Evolutionary conservation across 768 basidiomycete species (phyloP), one percentile per base, ranked within the genome.

Genomic region (Boletus subcaerulescens): DNA sequence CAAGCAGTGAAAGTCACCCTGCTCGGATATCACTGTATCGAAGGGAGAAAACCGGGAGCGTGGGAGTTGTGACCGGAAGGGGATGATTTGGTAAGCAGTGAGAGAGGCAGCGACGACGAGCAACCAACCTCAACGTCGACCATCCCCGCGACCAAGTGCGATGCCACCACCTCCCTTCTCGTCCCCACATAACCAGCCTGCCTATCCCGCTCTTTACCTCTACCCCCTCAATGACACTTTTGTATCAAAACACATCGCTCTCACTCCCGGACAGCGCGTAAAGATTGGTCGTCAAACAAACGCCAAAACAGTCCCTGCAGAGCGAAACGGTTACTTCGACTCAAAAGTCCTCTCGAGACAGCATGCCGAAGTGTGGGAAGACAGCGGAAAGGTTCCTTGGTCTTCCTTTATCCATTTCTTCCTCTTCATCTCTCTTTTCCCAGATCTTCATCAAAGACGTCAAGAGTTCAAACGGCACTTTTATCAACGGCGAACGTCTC

Each of bases 301-400:
- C 71, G 86, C 87, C 53, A 97, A 97, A 80, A 97, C 94, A 0
- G 85, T 91, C 31, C 96, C 96, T 17, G 85, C 82, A 12, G 93
- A 96, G 67, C 79, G 89, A 65, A 98, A 99, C 68, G 96, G 94
- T 11, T 99, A 90, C 76, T 98, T 99, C 70, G 96, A 98, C 75
- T 90, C 87, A 22, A 98, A 98, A 69, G 87, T 98, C 9, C 78
- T 99, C 57, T 92, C 90, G 62, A 79, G 96, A 61, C 89, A 91
- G 75, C 96, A 98, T 67, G 96, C 96, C 14, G 96, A 98, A 74
- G 91, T 99, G n/a, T 99, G 89, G 96, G 94, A 92, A 75, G 92
- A 96, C 57, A 77, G 73, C 41, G 85, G 83, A 44, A 96, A 96
- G 84, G 94, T 93, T 46, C 47, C 77, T 67, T 12, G 6, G 5